Conservation (phyloP, 2,329 filamentous ascomycete species). For the Aspergillus intermedius region DNA sequence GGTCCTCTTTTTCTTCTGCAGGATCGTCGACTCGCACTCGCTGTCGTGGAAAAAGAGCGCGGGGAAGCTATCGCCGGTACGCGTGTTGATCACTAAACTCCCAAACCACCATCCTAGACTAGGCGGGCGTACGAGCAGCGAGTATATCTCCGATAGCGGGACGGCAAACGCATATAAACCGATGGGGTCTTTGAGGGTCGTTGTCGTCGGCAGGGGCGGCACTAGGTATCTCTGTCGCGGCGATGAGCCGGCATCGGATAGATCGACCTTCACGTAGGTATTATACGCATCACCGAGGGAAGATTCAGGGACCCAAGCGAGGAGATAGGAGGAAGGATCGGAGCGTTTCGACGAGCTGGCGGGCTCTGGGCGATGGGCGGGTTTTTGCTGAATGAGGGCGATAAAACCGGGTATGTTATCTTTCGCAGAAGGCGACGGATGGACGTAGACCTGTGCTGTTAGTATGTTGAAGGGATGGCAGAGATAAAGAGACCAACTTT, state of each 20-base stretch:
- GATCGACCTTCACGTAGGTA: slow-evolving; percentile 92
- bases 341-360: slow-evolving; percentile 22
- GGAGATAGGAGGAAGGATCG: slow-evolving; percentile 64
- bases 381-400: slow-evolving; percentile 85
- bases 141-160: slow-evolving; percentile 84
- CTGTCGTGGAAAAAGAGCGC: slow-evolving; percentile 96
- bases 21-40: slow-evolving; percentile 90
- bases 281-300: slow-evolving; percentile 77
- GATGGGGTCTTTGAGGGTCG: slow-evolving; percentile 61
- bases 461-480: slow-evolving; percentile 3
- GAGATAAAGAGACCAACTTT: slow-evolving; percentile 54
- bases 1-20: slow-evolving; percentile 82
- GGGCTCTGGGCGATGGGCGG: slow-evolving; percentile 23
- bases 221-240: slow-evolving; percentile 86
- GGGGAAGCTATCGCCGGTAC: slow-evolving; percentile 85
- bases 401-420: slow-evolving; percentile 96
- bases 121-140: slow-evolving; percentile 79
- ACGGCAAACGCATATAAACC: slow-evolving; percentile 88
- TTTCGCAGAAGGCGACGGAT: slow-evolving; percentile 84
- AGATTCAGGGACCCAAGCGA: slow-evolving; percentile 90
- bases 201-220: slow-evolving; percentile 80
- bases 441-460: slow-evolving; percentile 74
- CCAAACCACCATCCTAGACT: slow-evolving; percentile 99
- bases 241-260: slow-evolving; percentile 71
- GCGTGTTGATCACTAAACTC: slow-evolving; percentile 85